Percentiles rank a stretch among this genome's conserved stretches.
These are phyloP conservation scores for Chrysosporium keratinophilum DNA, from an alignment of 2,329 filamentous ascomycete genomes.

Conservation along the genomic window DNA sequence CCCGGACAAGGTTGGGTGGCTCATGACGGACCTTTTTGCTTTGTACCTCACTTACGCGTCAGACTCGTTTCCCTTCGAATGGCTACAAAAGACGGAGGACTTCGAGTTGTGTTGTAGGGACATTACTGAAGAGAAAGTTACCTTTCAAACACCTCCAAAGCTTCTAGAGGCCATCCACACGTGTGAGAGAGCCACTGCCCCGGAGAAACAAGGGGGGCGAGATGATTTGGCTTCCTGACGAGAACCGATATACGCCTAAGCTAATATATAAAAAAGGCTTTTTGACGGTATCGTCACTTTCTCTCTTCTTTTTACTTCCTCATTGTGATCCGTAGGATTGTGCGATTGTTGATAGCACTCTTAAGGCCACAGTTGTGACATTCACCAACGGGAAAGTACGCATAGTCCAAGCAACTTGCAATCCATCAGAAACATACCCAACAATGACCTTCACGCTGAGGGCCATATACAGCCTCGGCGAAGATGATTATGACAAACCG, in stretches of 20 bases:
- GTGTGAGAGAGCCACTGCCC: slow-evolving; percentile 7
- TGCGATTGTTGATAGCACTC: background rate
- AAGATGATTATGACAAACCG: slow-evolving; percentile 9
- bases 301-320: slow-evolving; percentile 5
- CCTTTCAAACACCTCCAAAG: slow-evolving; percentile 8
- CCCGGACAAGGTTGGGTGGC: slow-evolving; percentile 9
- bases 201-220: background rate
- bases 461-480: slow-evolving; percentile 9
- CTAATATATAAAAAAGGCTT: slow-evolving; percentile 12
- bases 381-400: slow-evolving; percentile 10
- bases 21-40: slow-evolving; percentile 10
- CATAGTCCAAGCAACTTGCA: slow-evolving; percentile 6
- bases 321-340: background rate
- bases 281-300: slow-evolving; percentile 10
- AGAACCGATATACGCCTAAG: slow-evolving; percentile 8
- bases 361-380: slow-evolving; percentile 14
- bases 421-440: slow-evolving; percentile 6
- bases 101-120: slow-evolving; percentile 14
- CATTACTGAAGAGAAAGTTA: slow-evolving; percentile 6
- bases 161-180: slow-evolving; percentile 14
- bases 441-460: slow-evolving; percentile 10
- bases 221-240: slow-evolving; percentile 11
- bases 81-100: slow-evolving; percentile 14
- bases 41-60: slow-evolving; percentile 8
- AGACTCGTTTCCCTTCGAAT: slow-evolving; percentile 13